Base-by-base conservation (phyloP, 441 rosid species). In the Gossypium laxum region DNA sequence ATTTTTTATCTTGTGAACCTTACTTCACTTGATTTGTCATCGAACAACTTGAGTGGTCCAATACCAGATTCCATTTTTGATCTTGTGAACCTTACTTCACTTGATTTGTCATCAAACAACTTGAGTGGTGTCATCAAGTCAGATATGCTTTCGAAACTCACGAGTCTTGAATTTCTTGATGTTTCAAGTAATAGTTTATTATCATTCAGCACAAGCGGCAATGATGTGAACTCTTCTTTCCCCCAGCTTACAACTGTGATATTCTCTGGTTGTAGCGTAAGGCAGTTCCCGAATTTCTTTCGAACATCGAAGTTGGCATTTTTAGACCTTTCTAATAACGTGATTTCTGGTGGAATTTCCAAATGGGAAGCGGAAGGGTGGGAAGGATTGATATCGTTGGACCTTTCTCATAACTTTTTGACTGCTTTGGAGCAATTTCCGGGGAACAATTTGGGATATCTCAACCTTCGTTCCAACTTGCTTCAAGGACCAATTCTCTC, bases 131-230 rank as follows among this genome's bases (percentile, higher is more conserved):
- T 4, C 10, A 11, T 58, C 41, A 26, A 1, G 1, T 28, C 63
- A 4, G 51, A 74, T 5, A 5, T 74, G 55, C 72, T 54, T 52
- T 75, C 18, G 19, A 63, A 43, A 3, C 50, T 30, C 11, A n/a
- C 12, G 5, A 71, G 62, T 21, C 54, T 81, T 43, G 0, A 0
- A 5, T 0, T 0, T 10, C 65, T 75, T 14, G 74, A 73, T 71
- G 64, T 81, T 63, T 73, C 81, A 4, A 48, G 15, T 12, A 70
- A 70, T 24, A 50, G 50, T 1, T 63, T 63, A 4, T 28, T 60
- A 30, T 60, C 65, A 32, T 30, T 14, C 0, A 60, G 65, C 1
- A 2, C 5, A 6, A 60, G 47, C n/a, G 21, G 5, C 5, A 30
- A 15, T 60, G 62, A 26, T 12, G 4, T 12, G 14, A 57, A 57